Conservation (phyloP, 1,284 basidiomycete species). For the Xerocomus amazonicus region DNA sequence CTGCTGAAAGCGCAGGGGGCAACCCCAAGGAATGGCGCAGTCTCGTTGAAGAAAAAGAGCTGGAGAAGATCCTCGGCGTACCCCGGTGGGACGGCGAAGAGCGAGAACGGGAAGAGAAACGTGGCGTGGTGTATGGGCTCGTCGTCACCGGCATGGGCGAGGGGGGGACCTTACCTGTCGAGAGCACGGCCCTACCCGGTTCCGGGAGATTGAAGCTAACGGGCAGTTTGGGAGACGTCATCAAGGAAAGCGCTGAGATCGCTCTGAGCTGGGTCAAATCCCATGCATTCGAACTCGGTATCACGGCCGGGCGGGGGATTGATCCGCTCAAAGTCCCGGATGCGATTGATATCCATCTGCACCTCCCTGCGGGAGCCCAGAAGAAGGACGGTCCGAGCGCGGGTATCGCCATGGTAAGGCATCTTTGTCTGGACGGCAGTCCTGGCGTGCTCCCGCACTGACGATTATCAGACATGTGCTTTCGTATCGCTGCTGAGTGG, state of each 20-base stretch:
- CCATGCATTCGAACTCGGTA: slow-evolving; percentile 77
- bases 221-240: slow-evolving; percentile 80
- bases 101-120: slow-evolving; percentile 61
- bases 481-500: slow-evolving; percentile 81
- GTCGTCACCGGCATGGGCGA: slow-evolving; percentile 88
- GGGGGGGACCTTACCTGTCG: slow-evolving; percentile 82
- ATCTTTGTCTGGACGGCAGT: background rate
- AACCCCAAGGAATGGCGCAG: slow-evolving; percentile 51
- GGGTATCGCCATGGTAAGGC: slow-evolving; percentile 76
- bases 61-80: slow-evolving; percentile 84
- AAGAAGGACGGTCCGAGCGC: slow-evolving; percentile 92
- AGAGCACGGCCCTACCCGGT: slow-evolving; percentile 74
- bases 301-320: slow-evolving; percentile 63
- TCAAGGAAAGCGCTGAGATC: slow-evolving; percentile 86
- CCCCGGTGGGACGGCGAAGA: slow-evolving; percentile 81
- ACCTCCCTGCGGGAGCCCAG: slow-evolving; percentile 82
- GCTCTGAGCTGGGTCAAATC: slow-evolving; percentile 86
- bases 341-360: slow-evolving; percentile 80
- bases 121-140: slow-evolving; percentile 80
- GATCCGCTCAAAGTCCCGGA: slow-evolving; percentile 73
- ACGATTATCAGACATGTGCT: slow-evolving; percentile 59
- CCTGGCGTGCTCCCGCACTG: slow-evolving; percentile 2
- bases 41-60: slow-evolving; percentile 63
- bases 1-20: slow-evolving; percentile 10
- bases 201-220: slow-evolving; percentile 71